Base-by-base conservation (phyloP, 2,329 filamentous ascomycete species). In the Apiospora malaysiana region DNA sequence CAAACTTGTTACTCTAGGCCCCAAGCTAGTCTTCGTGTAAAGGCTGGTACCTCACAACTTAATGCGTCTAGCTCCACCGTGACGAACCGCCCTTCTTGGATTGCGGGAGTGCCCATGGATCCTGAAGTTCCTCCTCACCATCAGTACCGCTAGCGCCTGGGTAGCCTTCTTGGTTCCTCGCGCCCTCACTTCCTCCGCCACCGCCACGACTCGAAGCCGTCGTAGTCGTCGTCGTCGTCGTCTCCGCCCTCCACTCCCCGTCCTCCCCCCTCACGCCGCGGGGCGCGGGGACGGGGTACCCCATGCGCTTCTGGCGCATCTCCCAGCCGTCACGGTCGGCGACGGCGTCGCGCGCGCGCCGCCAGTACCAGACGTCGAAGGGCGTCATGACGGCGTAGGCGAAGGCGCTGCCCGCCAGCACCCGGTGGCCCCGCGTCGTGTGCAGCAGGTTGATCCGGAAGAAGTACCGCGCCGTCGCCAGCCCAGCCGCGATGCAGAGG, bases 321-420 rank as follows among this genome's bases (percentile, higher is more conserved):
- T 43, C 65, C 65, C 65, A 67, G 40, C 65, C 43, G 23, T 67
- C 40, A 42, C 43, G 65, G 43, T 67, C 43, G 40, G 2, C 43
- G 40, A 67, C 65, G 40, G 65, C 43, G 65, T 25, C 65, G 40
- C 40, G n/a, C 4, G 65, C 65, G 40, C 65, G 65, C 0, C 40
- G 40, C 21, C 21, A 67, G 65, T 67, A 67, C 65, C 65, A 67
- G 25, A 45, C 23, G 65, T 67, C 65, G 25, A 67, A 46, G 40
- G 65, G 65, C 6, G 25, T 27, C 65, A 67, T 67, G 65, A 27
- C n/a, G 65, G 42, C 43, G n/a, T 9, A 25, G 5, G 43, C 65
- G 23, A 67, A 43, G 6, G 25, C 40, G 65, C 14, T n/a, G 14
- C 40, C 40, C 14, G 7, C 40, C 6, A 45, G 40, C n/a, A 27